Evolutionary conservation across 192 early-diverging fungal genomes (phyloP), one percentile per base, ranked within the genome.

Genomic region (Backusella morwellensis): DNA sequence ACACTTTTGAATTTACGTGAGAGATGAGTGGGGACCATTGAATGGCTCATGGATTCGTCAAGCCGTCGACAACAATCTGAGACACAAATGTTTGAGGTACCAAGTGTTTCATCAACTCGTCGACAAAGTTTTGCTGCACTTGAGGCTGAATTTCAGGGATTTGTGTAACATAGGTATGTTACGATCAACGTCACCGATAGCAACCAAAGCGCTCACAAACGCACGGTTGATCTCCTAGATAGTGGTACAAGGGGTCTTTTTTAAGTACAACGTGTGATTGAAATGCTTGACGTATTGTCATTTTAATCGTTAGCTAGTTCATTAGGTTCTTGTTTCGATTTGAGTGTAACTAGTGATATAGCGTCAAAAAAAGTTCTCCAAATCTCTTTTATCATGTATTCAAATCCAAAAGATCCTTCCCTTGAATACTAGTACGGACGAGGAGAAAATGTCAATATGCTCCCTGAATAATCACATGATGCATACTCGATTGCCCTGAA

Each of bases 281-380:
- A 92, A 95, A 97, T 15, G 97, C 93, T 86, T 97, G 95, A 76
- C 96, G 91, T 19, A 95, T 98, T 9, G 96, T 97, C 77, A 98
- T 86, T 91, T 97, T 97, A 81, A 98, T 88, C 91, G 93, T 89
- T 77, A 97, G 8, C 6, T 88, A 84, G 83, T 97, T 95, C 90
- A 97, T 94, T 14, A 47, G 97, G 79, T 93, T 95, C 97, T 81
- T 98, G 97, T 66, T 82, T 88, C 2, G 3, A 17, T 44, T 44
- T 44, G 42, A 4, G 42, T 44, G 42, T 14, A 44, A 44, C 42
- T 44, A 17, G 15, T 44, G 42, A 44, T 44, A 3, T 44, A 3
- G 14, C 42, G 42, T 15, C 14, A 15, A 44, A 44, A 15, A 17
- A 17, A 44, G 15, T 15, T 17, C 15, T 4, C 11, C 14, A 44